Percentiles rank a stretch among this genome's conserved stretches.
Evolutionary conservation across 805 yeast species (phyloP).

Genomic region (Suhomyces canberraensis): DNA sequence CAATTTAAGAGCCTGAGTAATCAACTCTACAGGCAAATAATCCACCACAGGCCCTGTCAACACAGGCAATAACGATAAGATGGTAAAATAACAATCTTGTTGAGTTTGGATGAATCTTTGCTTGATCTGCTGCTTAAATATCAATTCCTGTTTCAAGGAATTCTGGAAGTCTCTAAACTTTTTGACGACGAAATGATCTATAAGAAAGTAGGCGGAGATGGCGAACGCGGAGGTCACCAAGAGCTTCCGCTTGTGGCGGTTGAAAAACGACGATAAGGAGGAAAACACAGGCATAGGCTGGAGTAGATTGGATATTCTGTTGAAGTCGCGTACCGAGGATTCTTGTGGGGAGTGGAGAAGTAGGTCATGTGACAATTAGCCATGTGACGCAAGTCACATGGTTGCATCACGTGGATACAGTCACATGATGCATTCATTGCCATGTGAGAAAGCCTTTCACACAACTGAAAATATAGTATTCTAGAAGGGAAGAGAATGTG

Average conservation of each 20-base stretch:
- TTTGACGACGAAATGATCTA: conserved; percentile 38
- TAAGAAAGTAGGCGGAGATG: conserved; percentile 33
- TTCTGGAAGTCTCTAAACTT: conserved; percentile 39
- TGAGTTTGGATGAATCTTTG: conserved; percentile 89
- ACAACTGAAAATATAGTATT: too few relatives aligned
- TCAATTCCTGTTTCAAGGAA: conserved; percentile 37
- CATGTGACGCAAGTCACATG: too few relatives aligned
- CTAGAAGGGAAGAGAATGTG: too few relatives aligned
- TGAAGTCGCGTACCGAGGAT: neutral
- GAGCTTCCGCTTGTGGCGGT: conserved; percentile 37
- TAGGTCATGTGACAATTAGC: too few relatives aligned
- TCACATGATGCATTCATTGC: too few relatives aligned
- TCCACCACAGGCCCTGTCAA: conserved; percentile 61
- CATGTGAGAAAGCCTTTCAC: too few relatives aligned
- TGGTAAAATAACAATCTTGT: conserved; percentile 80
- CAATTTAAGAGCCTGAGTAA: conserved; percentile 65
- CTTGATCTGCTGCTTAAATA: conserved; percentile 53
- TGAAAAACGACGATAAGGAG: conserved; percentile 37
- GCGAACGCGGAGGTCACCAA: conserved; percentile 31
- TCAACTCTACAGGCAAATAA: conserved; percentile 65
- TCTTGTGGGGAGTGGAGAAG: too few relatives aligned
- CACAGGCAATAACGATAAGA: conserved; percentile 78
- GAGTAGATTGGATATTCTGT: neutral
- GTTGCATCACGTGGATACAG: too few relatives aligned
- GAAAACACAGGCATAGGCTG: conserved; percentile 40